phyloP scores from a whole-genome alignment of 192 early-diverging fungal genomes.

The Phycomyces nitens region DNA sequence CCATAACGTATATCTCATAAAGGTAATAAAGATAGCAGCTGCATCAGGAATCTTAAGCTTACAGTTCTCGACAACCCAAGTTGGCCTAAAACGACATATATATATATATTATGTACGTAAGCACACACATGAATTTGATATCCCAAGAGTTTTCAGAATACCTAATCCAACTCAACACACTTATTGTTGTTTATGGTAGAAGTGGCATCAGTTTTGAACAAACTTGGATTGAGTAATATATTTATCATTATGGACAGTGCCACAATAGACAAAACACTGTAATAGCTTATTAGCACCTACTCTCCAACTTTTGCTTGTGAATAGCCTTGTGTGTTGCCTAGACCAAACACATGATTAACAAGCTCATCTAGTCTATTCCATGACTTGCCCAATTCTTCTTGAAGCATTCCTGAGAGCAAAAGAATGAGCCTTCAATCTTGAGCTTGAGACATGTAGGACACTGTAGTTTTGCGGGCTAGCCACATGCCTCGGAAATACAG shows the following conservation, averaged over 20 bases:
- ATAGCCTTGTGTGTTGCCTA: too few species aligned
- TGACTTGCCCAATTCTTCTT: conserved; percentile 59
- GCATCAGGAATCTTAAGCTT: neutral
- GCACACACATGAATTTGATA: conserved; percentile 2
- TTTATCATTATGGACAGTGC: conserved; percentile 3
- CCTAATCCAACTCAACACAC: conserved; percentile 2
- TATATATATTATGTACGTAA: neutral
- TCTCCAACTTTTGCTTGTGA: too few species aligned
- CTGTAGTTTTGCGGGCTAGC: conserved; percentile 64
- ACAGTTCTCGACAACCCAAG: neutral
- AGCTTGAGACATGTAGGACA: conserved; percentile 82
- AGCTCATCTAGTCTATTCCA: too few species aligned
- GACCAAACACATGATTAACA: too few species aligned
- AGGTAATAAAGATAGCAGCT: neutral
- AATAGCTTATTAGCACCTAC: neutral
- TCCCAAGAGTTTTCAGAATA: neutral
- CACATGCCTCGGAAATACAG: conserved; percentile 54
- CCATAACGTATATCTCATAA: conserved; percentile 5
- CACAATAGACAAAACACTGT: neutral
- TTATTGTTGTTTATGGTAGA: conserved; percentile 7
- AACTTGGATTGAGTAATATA: conserved; percentile 1
- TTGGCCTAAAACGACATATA: neutral
- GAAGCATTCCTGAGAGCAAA: conserved; percentile 82
- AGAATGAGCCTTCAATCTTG: conserved; percentile 60
- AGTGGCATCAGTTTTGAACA: conserved; percentile 2